Evolutionary conservation across 2,329 filamentous ascomycete species (phyloP), one percentile per base, ranked within the genome.

Genomic region (Cercospora zeae-maydis): DNA sequence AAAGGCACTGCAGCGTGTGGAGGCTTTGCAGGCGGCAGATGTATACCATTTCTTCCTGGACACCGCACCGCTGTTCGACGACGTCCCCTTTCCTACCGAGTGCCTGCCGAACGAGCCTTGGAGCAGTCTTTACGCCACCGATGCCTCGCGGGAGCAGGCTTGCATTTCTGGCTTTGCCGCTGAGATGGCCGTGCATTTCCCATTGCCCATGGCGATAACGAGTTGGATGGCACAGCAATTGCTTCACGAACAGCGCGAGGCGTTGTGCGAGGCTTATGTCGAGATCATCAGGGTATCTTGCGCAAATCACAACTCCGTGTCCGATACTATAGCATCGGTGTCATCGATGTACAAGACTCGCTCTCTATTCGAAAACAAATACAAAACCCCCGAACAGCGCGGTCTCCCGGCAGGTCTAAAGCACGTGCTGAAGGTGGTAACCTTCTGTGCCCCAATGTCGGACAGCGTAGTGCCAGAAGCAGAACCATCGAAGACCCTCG

Each of bases 1-100:
- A 63, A 77, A 80, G 64, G 86, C 86, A 37, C 80, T 89, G 67
- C 78, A 81, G 64, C 80, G 86, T 68, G 89, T 86, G 1, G 86
- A 88, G 70, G 84, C 84, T 30, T 77, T 84, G 42, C 77, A 83
- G 19, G 73, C 77, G 14, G 79, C 83, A n/a, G 79, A 79, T 57
- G 74, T 75, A 4, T 89, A 84, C 78, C 79, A 82, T 57, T 88
- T 88, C 71, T 89, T 87, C 66, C 75, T 78, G 4, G 59, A 67
- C 65, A 45, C 62, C 37, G 51, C 58, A 54, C 51, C 58, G 45
- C 49, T 47, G 42, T 56, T 31, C 63, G 61, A 24, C 49, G 59
- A 70, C 14, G 60, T 62, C 8, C 61, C 69, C 4, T 78, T 76
- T 59, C 75, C 74, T 5, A 27, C 51, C 16, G 61, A 64, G 4